Conservation (phyloP, 805 yeast species). For the Suhomyces sp. region DNA sequence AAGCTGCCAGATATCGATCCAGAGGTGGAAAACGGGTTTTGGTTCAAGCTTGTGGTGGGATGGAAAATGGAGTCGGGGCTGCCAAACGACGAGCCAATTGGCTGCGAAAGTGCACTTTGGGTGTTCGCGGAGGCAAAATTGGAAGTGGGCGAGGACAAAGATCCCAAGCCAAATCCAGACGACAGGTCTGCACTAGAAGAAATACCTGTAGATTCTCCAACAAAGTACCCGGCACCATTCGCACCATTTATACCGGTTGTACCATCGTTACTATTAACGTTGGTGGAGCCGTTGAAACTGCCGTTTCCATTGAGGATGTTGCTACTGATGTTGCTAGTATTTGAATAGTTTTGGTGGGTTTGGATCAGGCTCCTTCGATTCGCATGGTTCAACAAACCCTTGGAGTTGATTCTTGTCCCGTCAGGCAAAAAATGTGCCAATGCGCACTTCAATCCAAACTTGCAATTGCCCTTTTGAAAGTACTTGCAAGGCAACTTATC, state of each 20-base stretch:
- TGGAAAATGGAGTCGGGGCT: neutral
- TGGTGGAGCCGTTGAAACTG: neutral
- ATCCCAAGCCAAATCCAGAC: neutral
- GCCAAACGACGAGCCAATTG: neutral
- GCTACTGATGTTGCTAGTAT: neutral
- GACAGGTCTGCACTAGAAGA: neutral
- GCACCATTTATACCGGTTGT: no score
- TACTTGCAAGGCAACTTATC: constrained; percentile 79
- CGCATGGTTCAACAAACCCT: constrained; percentile 10
- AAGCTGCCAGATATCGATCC: neutral
- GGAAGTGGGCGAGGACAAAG: neutral
- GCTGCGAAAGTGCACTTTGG: neutral
- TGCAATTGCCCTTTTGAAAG: constrained; percentile 94
- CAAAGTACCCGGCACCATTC: no score
- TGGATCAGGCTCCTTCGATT: constrained; percentile 2
- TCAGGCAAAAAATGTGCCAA: constrained; percentile 88
- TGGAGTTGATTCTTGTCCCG: constrained; percentile 73
- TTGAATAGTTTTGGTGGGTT: neutral
- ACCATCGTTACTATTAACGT: neutral
- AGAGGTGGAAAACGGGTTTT: neutral
- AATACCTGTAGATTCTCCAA: neutral
- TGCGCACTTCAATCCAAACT: constrained; percentile 92
- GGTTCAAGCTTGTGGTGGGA: neutral
- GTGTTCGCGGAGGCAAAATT: neutral
- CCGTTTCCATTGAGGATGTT: neutral